Evolutionary conservation across 129 eudicot genomes (phyloP).

Genomic region (Rutidosis leptorrhynchoides): DNA sequence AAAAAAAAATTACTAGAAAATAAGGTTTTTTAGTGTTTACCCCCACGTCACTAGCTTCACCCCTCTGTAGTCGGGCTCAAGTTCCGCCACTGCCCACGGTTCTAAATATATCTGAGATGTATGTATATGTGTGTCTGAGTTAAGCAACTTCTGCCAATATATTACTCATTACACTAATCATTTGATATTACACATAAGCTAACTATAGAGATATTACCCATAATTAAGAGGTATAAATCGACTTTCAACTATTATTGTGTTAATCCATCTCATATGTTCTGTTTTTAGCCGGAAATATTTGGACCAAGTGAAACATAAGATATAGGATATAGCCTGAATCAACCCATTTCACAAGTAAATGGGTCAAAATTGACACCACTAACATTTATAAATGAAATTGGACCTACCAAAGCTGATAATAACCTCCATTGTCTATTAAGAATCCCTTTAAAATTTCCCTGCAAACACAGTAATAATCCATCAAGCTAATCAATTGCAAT

Average conservation of each 20-base stretch:
- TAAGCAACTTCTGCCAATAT: too few species aligned
- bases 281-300: neutral
- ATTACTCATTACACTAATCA: neutral
- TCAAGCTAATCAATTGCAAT: neutral
- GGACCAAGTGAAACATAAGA: neutral
- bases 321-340: neutral
- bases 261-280: neutral
- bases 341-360: constrained; percentile 3
- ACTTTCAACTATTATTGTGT: neutral
- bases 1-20: too few species aligned
- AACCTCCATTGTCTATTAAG: neutral
- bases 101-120: too few species aligned
- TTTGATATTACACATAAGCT: neutral
- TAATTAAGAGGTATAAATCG: neutral
- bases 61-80: too few species aligned
- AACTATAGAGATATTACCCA: neutral
- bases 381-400: neutral
- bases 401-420: constrained; percentile 11
- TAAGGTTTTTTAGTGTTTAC: too few species aligned
- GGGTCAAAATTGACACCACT: neutral
- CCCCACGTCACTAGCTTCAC: too few species aligned
- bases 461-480: neutral
- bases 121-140: too few species aligned
- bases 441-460: neutral
- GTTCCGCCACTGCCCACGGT: too few species aligned